Evolutionary conservation across 148 eudicot species (phyloP), one percentile per base, ranked within the genome.

Genomic region (Rhododendron henanense): DNA sequence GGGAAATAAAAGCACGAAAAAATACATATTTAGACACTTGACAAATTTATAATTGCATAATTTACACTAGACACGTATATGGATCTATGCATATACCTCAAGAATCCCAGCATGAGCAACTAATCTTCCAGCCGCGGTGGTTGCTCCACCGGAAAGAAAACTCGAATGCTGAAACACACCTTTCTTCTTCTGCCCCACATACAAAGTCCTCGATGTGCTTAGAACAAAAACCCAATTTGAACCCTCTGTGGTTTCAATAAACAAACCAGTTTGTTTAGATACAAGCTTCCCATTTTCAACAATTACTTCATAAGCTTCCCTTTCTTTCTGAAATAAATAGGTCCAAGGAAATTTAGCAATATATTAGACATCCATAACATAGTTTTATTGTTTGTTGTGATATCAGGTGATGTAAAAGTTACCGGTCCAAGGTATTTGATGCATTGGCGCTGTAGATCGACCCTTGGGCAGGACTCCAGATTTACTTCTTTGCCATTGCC

Each of bases 151-250:
- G 1, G 99, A 85, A n/a, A 96, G 90, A 85, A 96, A 96, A 89
- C 99, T 96, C 10, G 99, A 96, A 84, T 96, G 99, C 88, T 96
- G 99, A 84, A 96, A 95, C 4, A 47, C 71, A 9, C 98, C 99
- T 84, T 95, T 96, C 90, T 94, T 91, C 88, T 96, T 96, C 86
- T 95, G 93, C 6, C 99, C 99, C 3, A 95, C 90, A 80, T 95
- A 96, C 84, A 96, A 90, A 53, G 51, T 90, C 84, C 99, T 93
- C 25, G 95, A 85, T 55, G 99, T 89, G 92, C 99, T 96, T 10
- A 96, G 95, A 50, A 96, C 99, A 86, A 96, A 96, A 82, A 96
- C 95, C 97, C 96, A 96, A 87, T 96, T 96, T 37, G 93, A 91
- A 41, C 91, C 99, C 44, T 91, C 98, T 1, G 86, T 87, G 4